Conservation (phyloP, 1,284 basidiomycete genomes). For the Cerrena zonata region DNA sequence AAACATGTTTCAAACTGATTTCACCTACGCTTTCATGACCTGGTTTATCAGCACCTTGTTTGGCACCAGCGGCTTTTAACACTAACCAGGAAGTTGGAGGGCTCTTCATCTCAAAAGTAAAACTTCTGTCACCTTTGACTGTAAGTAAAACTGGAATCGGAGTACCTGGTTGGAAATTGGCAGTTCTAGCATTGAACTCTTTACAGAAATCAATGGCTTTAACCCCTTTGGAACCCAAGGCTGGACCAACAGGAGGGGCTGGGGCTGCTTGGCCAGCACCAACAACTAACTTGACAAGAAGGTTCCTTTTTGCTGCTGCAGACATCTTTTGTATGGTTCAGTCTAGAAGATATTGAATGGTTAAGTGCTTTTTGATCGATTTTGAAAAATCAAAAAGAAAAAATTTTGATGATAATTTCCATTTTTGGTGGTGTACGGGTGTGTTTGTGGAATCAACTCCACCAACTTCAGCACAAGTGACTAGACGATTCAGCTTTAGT, state of each 20-base stretch:
- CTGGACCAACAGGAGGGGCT: constrained; percentile 93
- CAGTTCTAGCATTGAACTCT: constrained; percentile 89
- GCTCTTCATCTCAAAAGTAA: constrained; percentile 87
- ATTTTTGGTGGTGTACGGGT: no score
- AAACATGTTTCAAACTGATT: constrained; percentile 92
- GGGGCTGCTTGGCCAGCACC: constrained; percentile 96
- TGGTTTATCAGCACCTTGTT: constrained; percentile 80
- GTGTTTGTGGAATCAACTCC: no score
- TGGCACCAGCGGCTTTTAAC: constrained; percentile 86
- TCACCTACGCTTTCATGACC: constrained; percentile 75
- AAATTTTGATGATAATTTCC: no score
- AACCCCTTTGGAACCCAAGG: constrained; percentile 94
- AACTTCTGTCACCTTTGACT: constrained; percentile 91
- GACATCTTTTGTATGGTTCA: no score
- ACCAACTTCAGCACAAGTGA: no score
- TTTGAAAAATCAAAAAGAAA: no score
- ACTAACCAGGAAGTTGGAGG: constrained; percentile 90
- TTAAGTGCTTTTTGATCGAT: no score
- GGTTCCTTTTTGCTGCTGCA: no score
- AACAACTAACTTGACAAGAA: no score
- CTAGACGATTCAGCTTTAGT: no score
- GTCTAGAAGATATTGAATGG: no score
- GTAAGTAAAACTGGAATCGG: constrained; percentile 89
- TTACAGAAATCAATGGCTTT: constrained; percentile 99
- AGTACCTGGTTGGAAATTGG: constrained; percentile 80